Evolutionary conservation across 768 basidiomycete species (phyloP).

Genomic region (Omphalotus guepiniiformis): DNA sequence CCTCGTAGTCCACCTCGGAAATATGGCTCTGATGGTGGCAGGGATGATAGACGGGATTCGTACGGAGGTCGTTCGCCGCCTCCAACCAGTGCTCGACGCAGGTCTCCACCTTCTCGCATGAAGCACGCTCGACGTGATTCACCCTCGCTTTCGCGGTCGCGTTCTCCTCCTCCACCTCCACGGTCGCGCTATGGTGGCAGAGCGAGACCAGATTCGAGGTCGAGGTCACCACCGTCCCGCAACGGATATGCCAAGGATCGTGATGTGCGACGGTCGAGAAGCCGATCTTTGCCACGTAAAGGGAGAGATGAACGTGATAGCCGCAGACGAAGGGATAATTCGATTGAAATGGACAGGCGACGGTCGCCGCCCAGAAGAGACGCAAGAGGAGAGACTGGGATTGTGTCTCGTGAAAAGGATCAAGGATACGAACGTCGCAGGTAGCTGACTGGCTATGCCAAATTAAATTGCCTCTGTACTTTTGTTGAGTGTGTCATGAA

Average conservation of each 20-base stretch:
- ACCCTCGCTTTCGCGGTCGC: constrained; percentile 3
- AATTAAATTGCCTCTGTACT: no score
- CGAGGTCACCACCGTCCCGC: not conserved
- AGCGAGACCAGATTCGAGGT: constrained; percentile 3
- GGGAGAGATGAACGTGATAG: not conserved
- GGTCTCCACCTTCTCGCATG: not conserved
- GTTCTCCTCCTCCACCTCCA: not conserved
- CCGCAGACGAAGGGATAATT: not conserved
- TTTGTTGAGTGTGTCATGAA: no score
- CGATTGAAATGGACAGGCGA: not conserved
- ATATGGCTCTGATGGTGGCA: not conserved
- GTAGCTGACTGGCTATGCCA: no score
- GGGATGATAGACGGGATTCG: not conserved
- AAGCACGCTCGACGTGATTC: not conserved
- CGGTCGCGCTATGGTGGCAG: not conserved
- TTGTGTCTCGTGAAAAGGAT: no score
- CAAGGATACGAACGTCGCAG: constrained; percentile 1
- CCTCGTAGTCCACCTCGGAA: constrained; percentile 1
- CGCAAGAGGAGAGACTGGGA: no score
- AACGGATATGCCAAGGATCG: not conserved
- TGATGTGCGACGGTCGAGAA: not conserved
- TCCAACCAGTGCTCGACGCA: not conserved
- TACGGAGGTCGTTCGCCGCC: constrained; percentile 4
- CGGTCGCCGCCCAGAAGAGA: not conserved
- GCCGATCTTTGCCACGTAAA: not conserved